These are phyloP conservation scores for Fusarium ambrosium DNA, from an alignment of 2,329 filamentous ascomycete species.

Conservation along the genomic window DNA sequence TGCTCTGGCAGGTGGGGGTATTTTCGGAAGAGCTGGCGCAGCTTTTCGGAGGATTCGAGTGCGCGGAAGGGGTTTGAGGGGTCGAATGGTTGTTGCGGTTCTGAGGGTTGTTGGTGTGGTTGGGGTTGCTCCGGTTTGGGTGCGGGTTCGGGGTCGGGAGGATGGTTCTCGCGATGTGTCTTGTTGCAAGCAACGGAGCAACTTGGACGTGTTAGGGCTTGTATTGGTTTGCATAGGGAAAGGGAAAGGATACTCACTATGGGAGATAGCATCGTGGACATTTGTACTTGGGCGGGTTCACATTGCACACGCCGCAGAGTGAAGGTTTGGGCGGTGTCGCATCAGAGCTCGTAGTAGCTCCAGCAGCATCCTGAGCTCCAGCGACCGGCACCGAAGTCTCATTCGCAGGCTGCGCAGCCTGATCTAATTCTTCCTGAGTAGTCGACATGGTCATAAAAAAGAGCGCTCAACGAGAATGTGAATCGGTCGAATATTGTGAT, in stretches of 20 bases:
- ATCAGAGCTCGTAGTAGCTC: conserved; percentile 6
- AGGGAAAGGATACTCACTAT: conserved; percentile 62
- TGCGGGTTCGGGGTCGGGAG: conserved; percentile 54
- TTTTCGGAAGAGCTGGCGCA: conserved; percentile 64
- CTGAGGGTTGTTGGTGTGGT: conserved; percentile 2
- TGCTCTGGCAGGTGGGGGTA: conserved; percentile 65
- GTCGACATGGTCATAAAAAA: conserved; percentile 30
- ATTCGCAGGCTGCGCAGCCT: conserved; percentile 3
- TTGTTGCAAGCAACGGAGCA: conserved; percentile 72
- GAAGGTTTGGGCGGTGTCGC: conserved; percentile 27
- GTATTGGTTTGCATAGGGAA: neutral
- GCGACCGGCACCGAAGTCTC: conserved; percentile 3
- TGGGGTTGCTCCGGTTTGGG: conserved; percentile 35
- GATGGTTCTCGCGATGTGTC: conserved; percentile 64
- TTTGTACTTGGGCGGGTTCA: conserved; percentile 70
- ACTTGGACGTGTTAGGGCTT: conserved; percentile 51
- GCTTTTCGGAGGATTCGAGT: conserved; percentile 64
- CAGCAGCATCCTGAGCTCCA: neutral
- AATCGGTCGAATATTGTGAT: neutral
- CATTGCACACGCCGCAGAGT: conserved; percentile 67
- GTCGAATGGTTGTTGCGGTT: conserved; percentile 27
- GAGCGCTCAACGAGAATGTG: neutral
- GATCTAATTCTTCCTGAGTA: conserved; percentile 11
- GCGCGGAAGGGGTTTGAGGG: conserved; percentile 62
- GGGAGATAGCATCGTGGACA: conserved; percentile 70